Percentiles rank a stretch among this genome's conserved stretches.
Evolutionary conservation across 176 grass and related monocot species (phyloP).

Genomic region (Secale cereale): DNA sequence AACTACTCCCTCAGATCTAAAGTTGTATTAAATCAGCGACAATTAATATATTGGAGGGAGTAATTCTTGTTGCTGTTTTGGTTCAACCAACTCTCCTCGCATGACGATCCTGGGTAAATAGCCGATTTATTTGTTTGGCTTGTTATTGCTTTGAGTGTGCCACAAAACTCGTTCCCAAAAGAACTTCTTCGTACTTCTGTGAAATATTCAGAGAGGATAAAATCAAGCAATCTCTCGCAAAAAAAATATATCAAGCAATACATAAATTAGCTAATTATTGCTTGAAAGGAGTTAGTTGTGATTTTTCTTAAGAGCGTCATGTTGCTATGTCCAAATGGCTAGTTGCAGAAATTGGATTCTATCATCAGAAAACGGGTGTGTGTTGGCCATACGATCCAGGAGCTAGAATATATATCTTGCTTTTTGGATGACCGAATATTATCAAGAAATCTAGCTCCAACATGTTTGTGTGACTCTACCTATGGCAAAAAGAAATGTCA

Average conservation of each 20-base stretch:
- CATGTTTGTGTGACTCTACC: constrained; percentile 24
- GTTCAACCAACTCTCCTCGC: not conserved
- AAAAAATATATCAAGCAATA: too few relatives aligned
- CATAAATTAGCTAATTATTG: not conserved
- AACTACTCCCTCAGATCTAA: not conserved
- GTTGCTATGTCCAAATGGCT: constrained; percentile 28
- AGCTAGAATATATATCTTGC: constrained; percentile 42
- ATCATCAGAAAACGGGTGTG: constrained; percentile 16
- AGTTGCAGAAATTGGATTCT: constrained; percentile 40
- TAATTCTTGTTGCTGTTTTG: not conserved
- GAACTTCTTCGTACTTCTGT: not conserved
- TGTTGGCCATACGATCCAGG: constrained; percentile 5
- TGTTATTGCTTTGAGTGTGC: not conserved
- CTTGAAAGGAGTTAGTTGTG: not conserved
- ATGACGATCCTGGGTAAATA: not conserved
- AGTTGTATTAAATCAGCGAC: too few relatives aligned
- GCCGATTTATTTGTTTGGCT: not conserved
- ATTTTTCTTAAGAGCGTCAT: constrained; percentile 19
- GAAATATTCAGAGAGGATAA: not conserved
- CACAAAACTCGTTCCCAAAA: not conserved
- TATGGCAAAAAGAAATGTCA: too few relatives aligned
- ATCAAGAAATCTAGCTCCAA: constrained; percentile 31
- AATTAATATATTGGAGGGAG: too few relatives aligned
- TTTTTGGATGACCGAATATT: constrained; percentile 34
- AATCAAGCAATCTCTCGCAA: not conserved